These are phyloP conservation scores for Claviceps sp. DNA, from an alignment of 2,329 filamentous ascomycete genomes.

Conservation along the genomic window DNA sequence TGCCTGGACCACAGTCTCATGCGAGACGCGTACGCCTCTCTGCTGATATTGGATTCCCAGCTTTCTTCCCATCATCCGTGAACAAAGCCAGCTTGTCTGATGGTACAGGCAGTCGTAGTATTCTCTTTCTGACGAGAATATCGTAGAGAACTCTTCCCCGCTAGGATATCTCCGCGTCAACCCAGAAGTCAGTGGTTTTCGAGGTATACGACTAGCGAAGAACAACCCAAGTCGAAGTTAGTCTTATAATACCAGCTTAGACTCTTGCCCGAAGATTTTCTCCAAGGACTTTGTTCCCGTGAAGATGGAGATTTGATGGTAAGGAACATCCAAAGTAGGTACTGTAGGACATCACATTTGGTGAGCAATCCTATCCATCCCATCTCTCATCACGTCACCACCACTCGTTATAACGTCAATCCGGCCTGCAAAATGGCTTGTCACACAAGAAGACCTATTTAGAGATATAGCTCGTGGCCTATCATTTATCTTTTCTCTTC, in stretches of 20 bases:
- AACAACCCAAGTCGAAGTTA: conserved; percentile 42
- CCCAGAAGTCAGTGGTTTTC: conserved; percentile 58
- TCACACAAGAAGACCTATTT: neutral
- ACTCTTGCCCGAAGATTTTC: conserved; percentile 74
- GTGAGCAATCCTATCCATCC: neutral
- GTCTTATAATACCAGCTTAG: conserved; percentile 32
- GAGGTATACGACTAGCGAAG: conserved; percentile 93
- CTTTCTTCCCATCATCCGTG: too few species aligned
- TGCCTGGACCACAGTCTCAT: neutral
- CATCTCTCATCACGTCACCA: neutral
- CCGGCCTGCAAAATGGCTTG: neutral
- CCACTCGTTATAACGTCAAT: neutral
- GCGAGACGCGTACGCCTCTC: neutral
- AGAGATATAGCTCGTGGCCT: conserved; percentile 6
- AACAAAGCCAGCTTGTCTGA: neutral
- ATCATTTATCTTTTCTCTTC: conserved; percentile 7
- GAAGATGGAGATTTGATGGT: conserved; percentile 73
- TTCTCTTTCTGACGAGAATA: neutral
- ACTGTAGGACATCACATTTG: neutral
- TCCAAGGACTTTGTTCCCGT: conserved; percentile 42
- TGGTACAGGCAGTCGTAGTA: conserved; percentile 9
- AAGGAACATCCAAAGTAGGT: conserved; percentile 46
- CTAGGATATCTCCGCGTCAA: conserved; percentile 83
- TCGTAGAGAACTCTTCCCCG: conserved; percentile 27
- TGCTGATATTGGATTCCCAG: neutral